A percentile compares a stretch with the other conserved stretches of the same genome.
These are phyloP conservation scores for Ophiostoma ulmi DNA, from an alignment of 2,329 filamentous ascomycete genomes.

Conservation along the genomic window DNA sequence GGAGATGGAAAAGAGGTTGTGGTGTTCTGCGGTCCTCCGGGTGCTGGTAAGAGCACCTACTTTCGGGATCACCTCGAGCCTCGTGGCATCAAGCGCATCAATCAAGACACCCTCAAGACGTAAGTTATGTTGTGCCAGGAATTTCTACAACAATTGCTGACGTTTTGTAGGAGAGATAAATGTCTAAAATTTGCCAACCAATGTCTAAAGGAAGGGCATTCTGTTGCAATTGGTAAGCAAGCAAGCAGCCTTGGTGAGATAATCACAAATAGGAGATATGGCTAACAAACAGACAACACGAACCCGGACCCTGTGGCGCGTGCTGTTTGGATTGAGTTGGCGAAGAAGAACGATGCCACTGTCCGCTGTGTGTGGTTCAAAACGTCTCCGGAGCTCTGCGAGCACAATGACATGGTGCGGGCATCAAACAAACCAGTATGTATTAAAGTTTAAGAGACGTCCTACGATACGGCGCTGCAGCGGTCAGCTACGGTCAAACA, in stretches of 20 bases:
- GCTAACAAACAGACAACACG: constrained; percentile 71
- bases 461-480: too few relatives aligned
- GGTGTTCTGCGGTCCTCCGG: constrained; percentile 82
- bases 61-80: constrained; percentile 74
- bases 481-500: neutral
- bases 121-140: constrained; percentile 23
- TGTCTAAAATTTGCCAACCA: constrained; percentile 68
- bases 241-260: neutral
- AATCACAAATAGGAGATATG: neutral
- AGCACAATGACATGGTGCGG: constrained; percentile 85
- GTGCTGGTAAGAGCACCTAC: constrained; percentile 87
- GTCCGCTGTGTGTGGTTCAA: constrained; percentile 85
- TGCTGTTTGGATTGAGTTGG: constrained; percentile 71
- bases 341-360: constrained; percentile 62
- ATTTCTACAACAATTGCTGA: neutral
- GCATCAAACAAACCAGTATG: constrained; percentile 46
- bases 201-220: constrained; percentile 57
- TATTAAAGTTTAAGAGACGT: too few relatives aligned
- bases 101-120: constrained; percentile 83
- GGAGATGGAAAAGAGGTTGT: constrained; percentile 67
- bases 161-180: constrained; percentile 46
- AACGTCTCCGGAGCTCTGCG: constrained; percentile 60
- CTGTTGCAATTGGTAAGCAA: constrained; percentile 66
- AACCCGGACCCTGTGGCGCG: constrained; percentile 77
- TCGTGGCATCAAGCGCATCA: constrained; percentile 76